Conservation (phyloP, 2,329 filamentous ascomycete species). For the Rasamsonia emersonii region DNA sequence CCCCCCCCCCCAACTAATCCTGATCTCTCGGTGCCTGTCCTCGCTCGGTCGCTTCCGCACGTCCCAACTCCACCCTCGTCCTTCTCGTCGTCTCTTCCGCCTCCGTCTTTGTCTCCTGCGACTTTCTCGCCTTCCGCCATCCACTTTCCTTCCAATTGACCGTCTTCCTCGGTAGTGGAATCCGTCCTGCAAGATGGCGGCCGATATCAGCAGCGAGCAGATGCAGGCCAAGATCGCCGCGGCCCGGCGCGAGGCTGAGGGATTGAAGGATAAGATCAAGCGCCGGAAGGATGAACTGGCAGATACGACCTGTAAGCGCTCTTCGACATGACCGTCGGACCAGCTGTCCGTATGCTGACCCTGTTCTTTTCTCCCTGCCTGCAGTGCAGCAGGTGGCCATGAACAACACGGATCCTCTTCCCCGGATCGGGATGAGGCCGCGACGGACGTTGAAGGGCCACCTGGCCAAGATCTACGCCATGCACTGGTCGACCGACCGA, state of each 20-base stretch:
- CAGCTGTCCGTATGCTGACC: conserved; percentile 23
- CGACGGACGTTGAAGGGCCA: conserved; percentile 96
- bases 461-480: conserved; percentile 98
- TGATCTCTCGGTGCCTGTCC: too few relatives aligned
- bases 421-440: conserved; percentile 93
- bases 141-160: conserved; percentile 13
- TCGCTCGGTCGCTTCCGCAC: conserved; percentile 12
- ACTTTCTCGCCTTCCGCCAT: conserved; percentile 8
- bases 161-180: conserved; percentile 18
- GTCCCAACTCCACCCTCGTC: conserved; percentile 7
- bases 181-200: conserved; percentile 31
- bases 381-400: conserved; percentile 86
- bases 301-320: conserved; percentile 74
- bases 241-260: conserved; percentile 94
- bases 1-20: too few relatives aligned
- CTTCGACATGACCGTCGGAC: too few relatives aligned
- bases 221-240: conserved; percentile 92
- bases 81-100: conserved; percentile 20
- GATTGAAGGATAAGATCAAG: conserved; percentile 97
- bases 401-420: conserved; percentile 84
- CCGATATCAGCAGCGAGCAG: conserved; percentile 43
- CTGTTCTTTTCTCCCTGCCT: conserved; percentile 8
- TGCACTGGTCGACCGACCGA: conserved; percentile 99
- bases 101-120: conserved; percentile 23
- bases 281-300: conserved; percentile 99